Percentiles rank a stretch among this genome's conserved stretches.
Conservation (phyloP, 176 grass and related monocot genomes). For the barley (Hordeum vulgare) region DNA sequence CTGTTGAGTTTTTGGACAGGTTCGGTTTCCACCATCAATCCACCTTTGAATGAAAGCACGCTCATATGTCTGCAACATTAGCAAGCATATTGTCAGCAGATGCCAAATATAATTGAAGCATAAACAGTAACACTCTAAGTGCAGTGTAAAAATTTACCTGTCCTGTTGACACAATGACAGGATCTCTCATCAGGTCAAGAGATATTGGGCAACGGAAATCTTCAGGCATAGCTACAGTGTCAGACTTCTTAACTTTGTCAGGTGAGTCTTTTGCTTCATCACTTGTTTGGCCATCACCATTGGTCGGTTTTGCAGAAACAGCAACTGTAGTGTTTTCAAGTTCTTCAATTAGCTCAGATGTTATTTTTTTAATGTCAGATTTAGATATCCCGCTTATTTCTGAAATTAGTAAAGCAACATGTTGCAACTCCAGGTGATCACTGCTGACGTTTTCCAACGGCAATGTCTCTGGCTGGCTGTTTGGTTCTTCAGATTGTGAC, state of each 20-base stretch:
- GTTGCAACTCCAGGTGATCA: constrained; percentile 42
- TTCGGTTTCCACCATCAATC: constrained; percentile 85
- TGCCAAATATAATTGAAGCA: constrained; percentile 15
- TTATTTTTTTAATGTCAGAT: constrained; percentile 38
- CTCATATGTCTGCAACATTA: constrained; percentile 73
- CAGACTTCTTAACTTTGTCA: constrained; percentile 54
- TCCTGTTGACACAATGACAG: constrained; percentile 93
- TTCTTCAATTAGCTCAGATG: constrained; percentile 41
- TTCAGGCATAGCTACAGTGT: constrained; percentile 56
- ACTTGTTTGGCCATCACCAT: constrained; percentile 21
- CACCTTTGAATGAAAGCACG: constrained; percentile 89
- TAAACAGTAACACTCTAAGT: neutral
- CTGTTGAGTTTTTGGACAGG: constrained; percentile 94
- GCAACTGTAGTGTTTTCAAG: constrained; percentile 25
- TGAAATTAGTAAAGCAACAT: constrained; percentile 43
- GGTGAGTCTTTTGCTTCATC: constrained; percentile 16
- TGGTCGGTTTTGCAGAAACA: constrained; percentile 22
- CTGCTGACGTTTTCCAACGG: constrained; percentile 23
- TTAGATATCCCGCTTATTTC: constrained; percentile 59
- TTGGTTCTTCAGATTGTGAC: constrained; percentile 19
- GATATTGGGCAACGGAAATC: constrained; percentile 96
- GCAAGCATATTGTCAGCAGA: constrained; percentile 15
- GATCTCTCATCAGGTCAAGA: constrained; percentile 90
- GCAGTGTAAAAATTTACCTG: constrained; percentile 51
- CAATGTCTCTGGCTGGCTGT: constrained; percentile 28